Conservation (phyloP, 306 rosid species). For the Cicer cuneatum region DNA sequence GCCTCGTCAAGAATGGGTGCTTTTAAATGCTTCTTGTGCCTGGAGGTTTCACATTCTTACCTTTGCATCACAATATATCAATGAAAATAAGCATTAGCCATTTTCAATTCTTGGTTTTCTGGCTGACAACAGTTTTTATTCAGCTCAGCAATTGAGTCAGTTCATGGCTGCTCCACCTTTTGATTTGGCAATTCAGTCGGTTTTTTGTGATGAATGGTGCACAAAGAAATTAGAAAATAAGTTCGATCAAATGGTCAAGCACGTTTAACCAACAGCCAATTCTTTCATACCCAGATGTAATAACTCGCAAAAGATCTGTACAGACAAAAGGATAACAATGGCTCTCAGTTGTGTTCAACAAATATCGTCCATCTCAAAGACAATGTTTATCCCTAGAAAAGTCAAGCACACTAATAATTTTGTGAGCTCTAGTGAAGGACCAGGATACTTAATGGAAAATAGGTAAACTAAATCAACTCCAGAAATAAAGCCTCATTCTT, state of each 20-base stretch:
- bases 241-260: background rate
- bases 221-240: constrained; percentile 2
- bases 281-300: constrained; percentile 9
- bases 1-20: background rate
- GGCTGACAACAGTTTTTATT: too few relatives aligned
- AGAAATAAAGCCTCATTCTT: constrained; percentile 85
- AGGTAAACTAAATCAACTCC: constrained; percentile 60
- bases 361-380: background rate
- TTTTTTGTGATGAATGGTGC: background rate
- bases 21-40: too few relatives aligned
- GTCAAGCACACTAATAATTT: background rate
- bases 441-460: constrained; percentile 20
- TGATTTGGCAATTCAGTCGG: too few relatives aligned
- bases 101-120: background rate
- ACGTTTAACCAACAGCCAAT: background rate
- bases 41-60: too few relatives aligned
- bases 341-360: constrained; percentile 5
- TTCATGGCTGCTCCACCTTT: background rate
- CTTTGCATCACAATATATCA: background rate
- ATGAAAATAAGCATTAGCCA: background rate
- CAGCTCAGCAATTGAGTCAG: background rate
- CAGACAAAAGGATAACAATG: background rate
- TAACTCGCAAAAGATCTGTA: background rate
- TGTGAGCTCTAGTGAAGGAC: constrained; percentile 24
- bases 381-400: background rate